phyloP scores from a whole-genome alignment of 2,329 filamentous ascomycete genomes.

The Monilinia vaccinii-corymbosi region DNA sequence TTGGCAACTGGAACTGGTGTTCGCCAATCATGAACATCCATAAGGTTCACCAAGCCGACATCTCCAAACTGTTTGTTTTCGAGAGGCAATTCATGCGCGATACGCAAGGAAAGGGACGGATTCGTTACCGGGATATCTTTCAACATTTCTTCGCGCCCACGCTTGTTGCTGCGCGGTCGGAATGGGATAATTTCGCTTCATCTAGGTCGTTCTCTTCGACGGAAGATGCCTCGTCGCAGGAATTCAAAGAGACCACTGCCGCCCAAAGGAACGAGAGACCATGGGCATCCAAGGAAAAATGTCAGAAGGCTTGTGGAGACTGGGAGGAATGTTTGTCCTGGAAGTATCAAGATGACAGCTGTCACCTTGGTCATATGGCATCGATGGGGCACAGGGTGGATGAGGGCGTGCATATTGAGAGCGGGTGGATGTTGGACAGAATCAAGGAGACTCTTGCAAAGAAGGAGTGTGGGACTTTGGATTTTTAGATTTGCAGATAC shows the following conservation, averaged over 20 bases:
- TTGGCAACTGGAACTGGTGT: conserved; percentile 13
- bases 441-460: conserved; percentile 7
- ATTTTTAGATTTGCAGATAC: background rate
- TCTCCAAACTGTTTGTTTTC: conserved; percentile 11
- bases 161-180: background rate
- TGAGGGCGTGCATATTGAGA: conserved; percentile 12
- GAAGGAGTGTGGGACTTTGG: conserved; percentile 10
- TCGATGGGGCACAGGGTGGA: conserved; percentile 11
- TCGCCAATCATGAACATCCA: conserved; percentile 13
- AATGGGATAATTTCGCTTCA: conserved; percentile 16
- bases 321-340: conserved; percentile 14
- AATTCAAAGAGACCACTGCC: background rate
- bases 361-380: conserved; percentile 11
- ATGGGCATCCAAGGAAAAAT: conserved; percentile 11
- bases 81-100: conserved; percentile 10
- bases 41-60: conserved; percentile 14
- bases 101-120: conserved; percentile 6
- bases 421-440: conserved; percentile 18
- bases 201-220: conserved; percentile 9
- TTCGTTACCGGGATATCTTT: conserved; percentile 13
- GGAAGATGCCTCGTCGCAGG: background rate
- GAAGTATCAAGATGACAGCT: conserved; percentile 16
- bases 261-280: conserved; percentile 7
- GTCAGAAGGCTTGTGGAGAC: conserved; percentile 12
- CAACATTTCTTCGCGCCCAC: background rate